Evolutionary conservation across 1,284 basidiomycete genomes (phyloP), one percentile per base, ranked within the genome.

Genomic region (Filobasidium uniguttulatum): DNA sequence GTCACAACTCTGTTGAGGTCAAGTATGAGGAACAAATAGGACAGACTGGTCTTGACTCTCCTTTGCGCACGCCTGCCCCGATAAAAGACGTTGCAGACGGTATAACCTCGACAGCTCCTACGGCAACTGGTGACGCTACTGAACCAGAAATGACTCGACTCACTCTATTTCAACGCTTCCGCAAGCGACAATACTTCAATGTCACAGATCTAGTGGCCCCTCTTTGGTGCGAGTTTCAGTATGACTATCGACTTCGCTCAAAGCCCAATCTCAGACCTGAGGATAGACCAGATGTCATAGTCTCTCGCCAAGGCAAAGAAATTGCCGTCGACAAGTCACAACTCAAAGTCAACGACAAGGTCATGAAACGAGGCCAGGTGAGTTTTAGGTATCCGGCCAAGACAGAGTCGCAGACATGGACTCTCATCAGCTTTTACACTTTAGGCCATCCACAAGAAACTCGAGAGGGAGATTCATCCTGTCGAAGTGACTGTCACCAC

Each of bases 401-500:
- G 19, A 44, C 37, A 15, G 19, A 20, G 34, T 19, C 23, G 15
- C 5, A 19, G 7, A 3, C 33, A 34, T 35, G 8, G 20, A n/a
- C n/a, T n/a, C 31, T 25, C 6, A 46, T 49, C 29, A 37, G 48
- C 30, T 33, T 47, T 30, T 53, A 44, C 31, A 34, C 55, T 35
- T 12, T 22, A 38, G 36, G 40, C 22, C 3, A 84, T 91, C 0
- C 89, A 94, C 67, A 82, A 83, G 57, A 72, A 76, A 37, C 72
- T 94, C 15, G 87, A 94, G 62, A 72, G 73, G 19, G 82, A 88
- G 61, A 71, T 90, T 9, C 75, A 75, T 33, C 75, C 81, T 0
- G 76, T 78, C 26, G 75, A 77, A 52, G 60, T 83, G 8, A 34
- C 65, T 10, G 74, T 87, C 1, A 62, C 67, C 1, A 63, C 75